phyloP scores from a whole-genome alignment of 2,329 filamentous ascomycete species.

The Davidsoniella eucalypti region DNA sequence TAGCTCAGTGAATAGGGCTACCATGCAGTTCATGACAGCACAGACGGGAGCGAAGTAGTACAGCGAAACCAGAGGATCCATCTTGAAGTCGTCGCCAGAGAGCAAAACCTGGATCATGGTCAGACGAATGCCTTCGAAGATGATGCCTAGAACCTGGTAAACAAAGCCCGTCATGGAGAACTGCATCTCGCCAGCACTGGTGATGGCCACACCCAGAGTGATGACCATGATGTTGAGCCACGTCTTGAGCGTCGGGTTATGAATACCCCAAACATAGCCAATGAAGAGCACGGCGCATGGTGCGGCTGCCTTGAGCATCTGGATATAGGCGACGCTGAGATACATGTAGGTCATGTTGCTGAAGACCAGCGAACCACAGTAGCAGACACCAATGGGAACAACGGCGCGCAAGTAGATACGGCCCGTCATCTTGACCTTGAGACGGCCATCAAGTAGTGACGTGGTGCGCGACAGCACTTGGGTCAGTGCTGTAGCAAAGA shows the following conservation, averaged over 20 bases:
- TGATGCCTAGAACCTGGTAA: slow-evolving; percentile 57
- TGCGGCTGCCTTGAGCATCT: slow-evolving; percentile 54
- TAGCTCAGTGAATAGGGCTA: slow-evolving; percentile 53
- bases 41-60: slow-evolving; percentile 85
- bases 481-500: slow-evolving; percentile 49
- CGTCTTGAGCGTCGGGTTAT: slow-evolving; percentile 28
- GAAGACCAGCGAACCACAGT: slow-evolving; percentile 48
- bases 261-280: slow-evolving; percentile 42
- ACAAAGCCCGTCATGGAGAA: slow-evolving; percentile 50
- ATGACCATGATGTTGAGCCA: slow-evolving; percentile 35
- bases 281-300: slow-evolving; percentile 50
- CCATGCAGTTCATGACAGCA: slow-evolving; percentile 60
- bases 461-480: slow-evolving; percentile 50
- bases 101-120: slow-evolving; percentile 78
- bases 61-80: slow-evolving; percentile 74
- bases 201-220: slow-evolving; percentile 34
- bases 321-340: slow-evolving; percentile 50
- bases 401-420: slow-evolving; percentile 45
- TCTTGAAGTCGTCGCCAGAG: slow-evolving; percentile 59
- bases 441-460: slow-evolving; percentile 43
- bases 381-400: slow-evolving; percentile 49
- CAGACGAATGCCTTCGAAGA: slow-evolving; percentile 66
- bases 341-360: slow-evolving; percentile 54
- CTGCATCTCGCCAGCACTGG: slow-evolving; percentile 46
- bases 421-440: slow-evolving; percentile 43